Evolutionary conservation across 192 early-diverging fungal genomes (phyloP).

Genomic region (Backusella westeae): DNA sequence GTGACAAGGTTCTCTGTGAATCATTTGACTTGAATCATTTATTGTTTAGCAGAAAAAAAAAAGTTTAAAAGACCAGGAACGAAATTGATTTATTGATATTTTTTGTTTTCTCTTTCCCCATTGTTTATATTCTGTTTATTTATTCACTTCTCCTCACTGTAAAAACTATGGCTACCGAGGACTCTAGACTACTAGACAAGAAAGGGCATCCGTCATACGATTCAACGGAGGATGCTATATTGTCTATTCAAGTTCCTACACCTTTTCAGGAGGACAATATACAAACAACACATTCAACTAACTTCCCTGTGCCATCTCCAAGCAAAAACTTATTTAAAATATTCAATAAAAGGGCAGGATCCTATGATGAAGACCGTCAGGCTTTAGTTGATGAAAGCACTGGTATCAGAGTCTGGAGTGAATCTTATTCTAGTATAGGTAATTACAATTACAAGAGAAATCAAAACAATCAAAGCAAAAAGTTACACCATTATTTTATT

Average conservation of each 20-base stretch:
- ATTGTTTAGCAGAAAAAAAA: background rate
- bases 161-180: background rate
- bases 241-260: background rate
- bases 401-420: conserved; percentile 56
- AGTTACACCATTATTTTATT: background rate
- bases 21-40: background rate
- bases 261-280: background rate
- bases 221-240: background rate
- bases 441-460: conserved; percentile 9
- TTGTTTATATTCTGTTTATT: background rate
- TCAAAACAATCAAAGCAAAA: conserved; percentile 10
- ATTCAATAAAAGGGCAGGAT: conserved; percentile 29
- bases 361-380: conserved; percentile 49
- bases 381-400: conserved; percentile 49
- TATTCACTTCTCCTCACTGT: background rate
- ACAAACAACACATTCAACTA: background rate
- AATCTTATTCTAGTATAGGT: conserved; percentile 59
- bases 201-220: background rate
- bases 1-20: background rate
- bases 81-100: background rate
- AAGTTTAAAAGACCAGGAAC: background rate
- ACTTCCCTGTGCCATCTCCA: background rate
- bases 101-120: background rate
- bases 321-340: background rate
- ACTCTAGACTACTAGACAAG: background rate